phyloP scores from a whole-genome alignment of 108 stramenopile genomes.

The Ochromonas danica region DNA sequence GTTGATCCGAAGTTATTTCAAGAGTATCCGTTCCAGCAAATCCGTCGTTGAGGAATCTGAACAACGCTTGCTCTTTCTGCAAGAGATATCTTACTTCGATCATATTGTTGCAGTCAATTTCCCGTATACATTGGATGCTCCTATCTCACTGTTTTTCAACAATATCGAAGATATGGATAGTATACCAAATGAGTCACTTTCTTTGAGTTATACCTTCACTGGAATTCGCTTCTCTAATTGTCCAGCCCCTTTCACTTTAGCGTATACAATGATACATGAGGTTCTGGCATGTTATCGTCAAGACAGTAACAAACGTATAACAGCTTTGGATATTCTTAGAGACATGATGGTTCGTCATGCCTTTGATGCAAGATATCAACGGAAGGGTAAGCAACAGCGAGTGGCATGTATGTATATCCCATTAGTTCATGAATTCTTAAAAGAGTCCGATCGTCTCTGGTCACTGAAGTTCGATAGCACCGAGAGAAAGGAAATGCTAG shows the following conservation, averaged over 20 bases:
- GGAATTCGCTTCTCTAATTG: background rate
- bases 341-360: constrained; percentile 20
- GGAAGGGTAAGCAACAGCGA: background rate
- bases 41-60: background rate
- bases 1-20: background rate
- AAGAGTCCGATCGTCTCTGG: background rate
- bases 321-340: background rate
- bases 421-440: background rate
- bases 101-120: constrained; percentile 20
- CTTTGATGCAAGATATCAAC: constrained; percentile 6
- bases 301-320: background rate
- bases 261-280: background rate
- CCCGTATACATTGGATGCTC: constrained; percentile 10
- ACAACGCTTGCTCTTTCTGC: background rate
- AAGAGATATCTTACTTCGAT: constrained; percentile 7
- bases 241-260: background rate
- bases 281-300: background rate
- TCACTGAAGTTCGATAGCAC: background rate
- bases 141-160: background rate
- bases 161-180: background rate
- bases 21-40: background rate
- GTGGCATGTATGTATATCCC: constrained; percentile 31
- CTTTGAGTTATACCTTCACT: background rate
- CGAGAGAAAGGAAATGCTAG: constrained; percentile 25
- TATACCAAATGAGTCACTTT: background rate